These are phyloP conservation scores for Baudoinia panamericana DNA, from an alignment of 495 filamentous ascomycete genomes.

Conservation along the genomic window DNA sequence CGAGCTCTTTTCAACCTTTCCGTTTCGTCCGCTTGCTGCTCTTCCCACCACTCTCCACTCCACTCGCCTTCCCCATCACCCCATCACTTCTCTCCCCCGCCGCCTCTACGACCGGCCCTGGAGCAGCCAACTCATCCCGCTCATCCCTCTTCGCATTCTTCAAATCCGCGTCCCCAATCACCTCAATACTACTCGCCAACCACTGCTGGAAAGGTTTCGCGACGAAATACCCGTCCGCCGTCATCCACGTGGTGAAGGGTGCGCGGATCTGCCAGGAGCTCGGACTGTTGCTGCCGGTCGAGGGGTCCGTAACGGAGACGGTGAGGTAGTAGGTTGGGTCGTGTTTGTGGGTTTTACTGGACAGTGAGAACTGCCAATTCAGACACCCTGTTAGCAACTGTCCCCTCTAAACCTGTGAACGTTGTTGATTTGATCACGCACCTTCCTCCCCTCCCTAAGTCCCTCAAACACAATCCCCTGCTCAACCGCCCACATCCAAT, in stretches of 20 bases:
- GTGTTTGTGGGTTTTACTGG: slow-evolving; percentile 56
- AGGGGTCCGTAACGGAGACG: slow-evolving; percentile 28
- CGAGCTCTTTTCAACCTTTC: slow-evolving; percentile 8
- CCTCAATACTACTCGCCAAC: slow-evolving; percentile 54
- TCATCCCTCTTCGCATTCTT: slow-evolving; percentile 33
- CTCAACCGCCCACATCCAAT: slow-evolving; percentile 81
- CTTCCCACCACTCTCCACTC: slow-evolving; percentile 7
- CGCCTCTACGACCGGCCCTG: not conserved
- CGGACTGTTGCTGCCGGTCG: slow-evolving; percentile 25
- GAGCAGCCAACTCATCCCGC: slow-evolving; percentile 6
- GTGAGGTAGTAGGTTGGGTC: slow-evolving; percentile 64
- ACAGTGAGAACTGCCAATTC: slow-evolving; percentile 46
- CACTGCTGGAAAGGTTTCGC: slow-evolving; percentile 71
- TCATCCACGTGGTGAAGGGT: slow-evolving; percentile 80
- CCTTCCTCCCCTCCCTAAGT: slow-evolving; percentile 41
- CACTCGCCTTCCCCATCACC: slow-evolving; percentile 5
- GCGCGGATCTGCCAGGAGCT: slow-evolving; percentile 42
- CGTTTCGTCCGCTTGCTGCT: slow-evolving; percentile 12
- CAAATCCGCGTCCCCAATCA: slow-evolving; percentile 56
- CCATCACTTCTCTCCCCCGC: slow-evolving; percentile 1
- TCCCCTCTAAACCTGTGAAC: too few relatives aligned
- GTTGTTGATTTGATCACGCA: too few relatives aligned
- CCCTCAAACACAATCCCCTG: slow-evolving; percentile 69
- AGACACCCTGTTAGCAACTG: too few relatives aligned
- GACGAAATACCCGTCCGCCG: slow-evolving; percentile 66